Evolutionary conservation across 495 filamentous ascomycete genomes (phyloP).

Genomic region (Daldinia childiae): DNA sequence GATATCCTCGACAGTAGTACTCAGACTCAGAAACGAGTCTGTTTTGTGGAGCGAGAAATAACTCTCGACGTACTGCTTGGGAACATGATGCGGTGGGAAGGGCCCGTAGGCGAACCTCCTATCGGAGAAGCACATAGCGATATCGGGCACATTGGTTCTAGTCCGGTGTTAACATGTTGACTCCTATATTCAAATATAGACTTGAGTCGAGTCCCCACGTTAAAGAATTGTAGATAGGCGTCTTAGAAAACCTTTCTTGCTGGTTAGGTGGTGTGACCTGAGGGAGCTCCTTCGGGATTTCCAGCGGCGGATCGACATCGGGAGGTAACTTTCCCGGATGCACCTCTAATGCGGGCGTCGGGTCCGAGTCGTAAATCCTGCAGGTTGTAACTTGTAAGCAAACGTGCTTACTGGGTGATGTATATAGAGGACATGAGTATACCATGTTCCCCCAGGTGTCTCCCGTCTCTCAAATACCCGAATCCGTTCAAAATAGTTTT

Average conservation of each 20-base stretch:
- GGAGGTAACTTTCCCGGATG: conserved; percentile 52
- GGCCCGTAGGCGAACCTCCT: conserved; percentile 59
- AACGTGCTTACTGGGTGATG: not conserved
- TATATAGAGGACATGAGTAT: not conserved
- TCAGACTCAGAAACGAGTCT: conserved; percentile 52
- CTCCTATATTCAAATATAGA: not conserved
- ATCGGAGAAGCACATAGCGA: conserved; percentile 63
- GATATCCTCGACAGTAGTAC: conserved; percentile 61
- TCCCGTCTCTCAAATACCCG: conserved; percentile 60
- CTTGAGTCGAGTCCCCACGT: conserved; percentile 48
- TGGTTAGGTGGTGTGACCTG: conserved; percentile 47
- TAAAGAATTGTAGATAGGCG: conserved; percentile 57
- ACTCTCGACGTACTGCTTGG: conserved; percentile 58
- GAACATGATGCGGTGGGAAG: conserved; percentile 59
- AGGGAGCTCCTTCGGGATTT: conserved; percentile 53
- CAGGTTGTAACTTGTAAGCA: not conserved
- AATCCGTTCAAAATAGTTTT: conserved; percentile 61
- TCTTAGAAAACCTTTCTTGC: conserved; percentile 56
- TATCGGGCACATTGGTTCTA: conserved; percentile 61
- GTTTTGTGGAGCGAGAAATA: conserved; percentile 57
- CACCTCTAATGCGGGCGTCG: conserved; percentile 40
- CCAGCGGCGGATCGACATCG: conserved; percentile 55
- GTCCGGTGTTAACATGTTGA: not conserved
- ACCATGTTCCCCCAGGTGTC: conserved; percentile 61
- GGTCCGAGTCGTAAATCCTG: conserved; percentile 60